phyloP scores from a whole-genome alignment of 305 asterid genomes.

The Rubia balearica region DNA sequence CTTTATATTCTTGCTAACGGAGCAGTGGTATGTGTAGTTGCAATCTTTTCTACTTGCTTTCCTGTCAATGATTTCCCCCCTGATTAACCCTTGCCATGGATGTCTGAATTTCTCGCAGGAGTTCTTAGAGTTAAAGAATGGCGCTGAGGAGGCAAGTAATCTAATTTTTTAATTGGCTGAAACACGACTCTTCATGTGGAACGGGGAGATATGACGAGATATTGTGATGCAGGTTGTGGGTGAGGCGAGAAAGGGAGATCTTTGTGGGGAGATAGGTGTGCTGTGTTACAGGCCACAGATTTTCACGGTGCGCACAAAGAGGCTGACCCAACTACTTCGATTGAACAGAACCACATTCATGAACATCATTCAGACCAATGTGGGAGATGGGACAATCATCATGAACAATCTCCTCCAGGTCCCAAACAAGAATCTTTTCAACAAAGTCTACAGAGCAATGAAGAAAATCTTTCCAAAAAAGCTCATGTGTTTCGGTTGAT shows the following conservation, averaged over 20 bases:
- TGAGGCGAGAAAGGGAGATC: slow-evolving; percentile 70
- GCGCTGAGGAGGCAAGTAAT: slow-evolving; percentile 26
- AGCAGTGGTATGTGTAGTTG: slow-evolving; percentile 51
- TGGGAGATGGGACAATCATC: slow-evolving; percentile 81
- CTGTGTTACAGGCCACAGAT: slow-evolving; percentile 89
- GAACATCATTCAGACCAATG: slow-evolving; percentile 81
- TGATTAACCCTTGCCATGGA: slow-evolving; percentile 3
- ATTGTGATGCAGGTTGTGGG: slow-evolving; percentile 52
- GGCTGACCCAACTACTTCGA: slow-evolving; percentile 74
- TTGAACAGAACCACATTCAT: slow-evolving; percentile 72
- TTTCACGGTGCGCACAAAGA: slow-evolving; percentile 78
- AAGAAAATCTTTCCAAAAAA: neutral
- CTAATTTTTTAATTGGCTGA: neutral
- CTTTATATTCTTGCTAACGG: slow-evolving; percentile 71
- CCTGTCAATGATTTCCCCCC: neutral
- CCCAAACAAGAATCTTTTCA: neutral
- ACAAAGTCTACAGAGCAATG: neutral
- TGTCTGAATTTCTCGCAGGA: slow-evolving; percentile 46
- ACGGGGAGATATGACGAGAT: too few relatives aligned
- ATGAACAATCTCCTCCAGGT: slow-evolving; percentile 95
- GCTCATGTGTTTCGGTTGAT: neutral
- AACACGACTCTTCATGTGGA: neutral
- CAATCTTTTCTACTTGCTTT: neutral
- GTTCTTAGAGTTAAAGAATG: slow-evolving; percentile 34
- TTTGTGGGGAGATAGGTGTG: slow-evolving; percentile 88